Percentiles rank a stretch among this genome's conserved stretches.
Evolutionary conservation across 2,329 filamentous ascomycete genomes (phyloP).

Genomic region (Tolypocladium tropicale): DNA sequence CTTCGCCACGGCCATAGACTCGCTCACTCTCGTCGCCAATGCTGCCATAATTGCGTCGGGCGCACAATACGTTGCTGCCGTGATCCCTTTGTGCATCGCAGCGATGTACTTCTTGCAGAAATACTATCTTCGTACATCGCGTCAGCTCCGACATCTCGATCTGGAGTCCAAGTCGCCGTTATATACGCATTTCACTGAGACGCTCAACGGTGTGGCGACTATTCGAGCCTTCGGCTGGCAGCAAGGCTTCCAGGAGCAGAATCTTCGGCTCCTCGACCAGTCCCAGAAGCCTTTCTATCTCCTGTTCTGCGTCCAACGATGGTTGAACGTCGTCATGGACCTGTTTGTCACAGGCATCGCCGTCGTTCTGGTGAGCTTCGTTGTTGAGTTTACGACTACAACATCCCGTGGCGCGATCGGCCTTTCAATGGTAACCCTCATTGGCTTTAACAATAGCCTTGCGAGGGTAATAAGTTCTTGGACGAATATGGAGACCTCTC

Average conservation of each 20-base stretch:
- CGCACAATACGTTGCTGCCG: not conserved
- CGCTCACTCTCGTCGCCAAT: not conserved
- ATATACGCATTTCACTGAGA: not conserved
- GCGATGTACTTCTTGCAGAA: not conserved
- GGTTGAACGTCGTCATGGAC: not conserved
- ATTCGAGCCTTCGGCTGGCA: not conserved
- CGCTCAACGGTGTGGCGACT: not conserved
- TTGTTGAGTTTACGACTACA: not conserved
- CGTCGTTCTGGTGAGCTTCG: not conserved
- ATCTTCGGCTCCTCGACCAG: not conserved
- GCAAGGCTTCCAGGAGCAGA: not conserved
- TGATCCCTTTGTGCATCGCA: not conserved
- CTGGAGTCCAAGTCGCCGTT: not conserved
- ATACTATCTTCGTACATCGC: not conserved
- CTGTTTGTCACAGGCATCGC: not conserved
- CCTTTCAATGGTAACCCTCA: not conserved
- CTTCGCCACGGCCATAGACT: not conserved
- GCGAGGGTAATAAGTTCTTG: not conserved
- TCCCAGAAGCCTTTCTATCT: not conserved
- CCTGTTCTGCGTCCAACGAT: not conserved
- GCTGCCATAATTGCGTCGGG: not conserved
- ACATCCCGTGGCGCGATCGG: not conserved
- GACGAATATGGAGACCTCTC: not conserved
- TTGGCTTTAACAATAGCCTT: not conserved
- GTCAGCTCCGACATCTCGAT: not conserved